phyloP scores from a whole-genome alignment of 2,329 filamentous ascomycete genomes.

The Aspergillus sojae region DNA sequence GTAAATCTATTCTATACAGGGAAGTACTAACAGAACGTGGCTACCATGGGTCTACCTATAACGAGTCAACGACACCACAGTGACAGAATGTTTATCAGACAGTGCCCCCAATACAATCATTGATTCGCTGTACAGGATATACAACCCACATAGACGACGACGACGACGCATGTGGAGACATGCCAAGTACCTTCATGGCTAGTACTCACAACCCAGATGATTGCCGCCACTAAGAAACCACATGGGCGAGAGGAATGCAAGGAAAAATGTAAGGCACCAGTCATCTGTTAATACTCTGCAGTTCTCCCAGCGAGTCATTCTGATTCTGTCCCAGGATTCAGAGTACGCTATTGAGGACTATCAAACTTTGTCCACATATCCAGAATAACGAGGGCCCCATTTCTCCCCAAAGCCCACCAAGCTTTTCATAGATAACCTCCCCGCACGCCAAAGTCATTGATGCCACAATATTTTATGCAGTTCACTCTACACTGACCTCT shows the following conservation, averaged over 20 bases:
- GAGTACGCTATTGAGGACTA: conserved; percentile 17
- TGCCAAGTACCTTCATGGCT: background rate
- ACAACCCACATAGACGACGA: background rate
- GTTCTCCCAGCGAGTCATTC: background rate
- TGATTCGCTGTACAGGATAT: background rate
- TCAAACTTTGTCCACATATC: conserved; percentile 16
- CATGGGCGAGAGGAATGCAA: background rate
- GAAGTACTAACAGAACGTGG: conserved; percentile 15
- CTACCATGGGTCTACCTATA: conserved; percentile 15
- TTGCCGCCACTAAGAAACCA: background rate
- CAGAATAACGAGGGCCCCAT: background rate
- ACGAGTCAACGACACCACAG: background rate
- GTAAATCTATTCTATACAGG: background rate
- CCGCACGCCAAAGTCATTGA: conserved; percentile 1
- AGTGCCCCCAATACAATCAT: background rate
- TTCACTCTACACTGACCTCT: conserved; percentile 13
- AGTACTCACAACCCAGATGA: background rate
- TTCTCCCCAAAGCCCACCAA: background rate
- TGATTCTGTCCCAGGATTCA: background rate
- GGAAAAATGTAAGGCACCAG: background rate
- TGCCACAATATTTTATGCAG: conserved; percentile 5
- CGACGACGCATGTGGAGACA: conserved; percentile 1
- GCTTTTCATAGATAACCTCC: background rate
- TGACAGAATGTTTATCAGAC: background rate
- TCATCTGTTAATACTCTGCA: background rate